Evolutionary conservation across 768 basidiomycete species (phyloP).

Genomic region (Suillus brevipes): DNA sequence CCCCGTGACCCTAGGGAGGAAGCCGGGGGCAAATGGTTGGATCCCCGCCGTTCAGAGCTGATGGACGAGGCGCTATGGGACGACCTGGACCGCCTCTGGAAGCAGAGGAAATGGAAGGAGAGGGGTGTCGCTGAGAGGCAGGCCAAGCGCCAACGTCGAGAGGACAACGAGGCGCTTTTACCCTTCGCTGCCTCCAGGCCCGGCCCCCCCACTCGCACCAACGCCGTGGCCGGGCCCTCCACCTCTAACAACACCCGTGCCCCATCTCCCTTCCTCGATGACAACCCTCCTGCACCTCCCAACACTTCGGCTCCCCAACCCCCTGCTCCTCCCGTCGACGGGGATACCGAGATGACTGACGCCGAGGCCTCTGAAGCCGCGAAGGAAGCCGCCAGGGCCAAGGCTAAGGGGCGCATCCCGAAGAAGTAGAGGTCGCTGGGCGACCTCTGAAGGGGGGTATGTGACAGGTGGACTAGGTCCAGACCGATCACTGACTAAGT

Average conservation of each 20-base stretch:
- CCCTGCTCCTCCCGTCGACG: background rate
- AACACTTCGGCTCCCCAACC: fast-evolving
- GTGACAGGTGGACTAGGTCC: background rate
- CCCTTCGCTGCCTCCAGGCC: background rate
- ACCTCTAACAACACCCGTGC: too few species aligned
- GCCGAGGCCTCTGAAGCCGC: fast-evolving
- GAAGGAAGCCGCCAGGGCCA: background rate
- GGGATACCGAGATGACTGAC: background rate
- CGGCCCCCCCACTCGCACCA: too few species aligned
- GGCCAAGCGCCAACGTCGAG: background rate
- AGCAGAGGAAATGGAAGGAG: background rate
- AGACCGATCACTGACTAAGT: background rate
- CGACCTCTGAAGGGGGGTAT: background rate
- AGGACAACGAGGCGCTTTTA: background rate
- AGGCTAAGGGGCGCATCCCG: background rate
- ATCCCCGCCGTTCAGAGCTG: fast-evolving
- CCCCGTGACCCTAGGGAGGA: background rate
- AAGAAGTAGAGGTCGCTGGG: background rate
- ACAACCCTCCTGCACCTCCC: too few species aligned
- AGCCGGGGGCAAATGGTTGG: background rate
- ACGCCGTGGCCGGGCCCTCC: background rate
- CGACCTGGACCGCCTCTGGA: background rate
- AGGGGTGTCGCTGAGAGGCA: background rate
- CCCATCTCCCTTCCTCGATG: too few species aligned
- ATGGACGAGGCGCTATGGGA: background rate